Percentiles rank a stretch among this genome's conserved stretches.
These are phyloP conservation scores for Jamesozyma jinghongensis DNA, from an alignment of 805 yeast genomes.

Conservation along the genomic window DNA sequence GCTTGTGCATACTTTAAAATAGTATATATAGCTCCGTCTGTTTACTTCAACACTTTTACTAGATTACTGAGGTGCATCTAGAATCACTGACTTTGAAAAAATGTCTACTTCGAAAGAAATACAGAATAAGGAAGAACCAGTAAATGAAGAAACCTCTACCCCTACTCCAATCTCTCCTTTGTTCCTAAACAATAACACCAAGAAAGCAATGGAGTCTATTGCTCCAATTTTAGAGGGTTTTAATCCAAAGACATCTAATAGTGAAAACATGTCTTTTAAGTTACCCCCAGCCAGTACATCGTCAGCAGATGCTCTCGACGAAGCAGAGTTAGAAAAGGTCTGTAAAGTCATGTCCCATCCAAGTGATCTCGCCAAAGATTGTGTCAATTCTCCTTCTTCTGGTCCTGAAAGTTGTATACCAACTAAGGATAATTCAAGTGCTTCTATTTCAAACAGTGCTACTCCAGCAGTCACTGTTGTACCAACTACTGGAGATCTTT, in stretches of 20 bases:
- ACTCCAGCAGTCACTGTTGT: not conserved
- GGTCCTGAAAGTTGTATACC: not conserved
- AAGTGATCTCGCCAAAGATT: not conserved
- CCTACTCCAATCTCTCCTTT: not conserved
- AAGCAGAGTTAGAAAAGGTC: slow-evolving; percentile 19
- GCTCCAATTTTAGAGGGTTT: slow-evolving; percentile 72
- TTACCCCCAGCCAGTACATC: slow-evolving; percentile 28
- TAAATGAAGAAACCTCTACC: not conserved
- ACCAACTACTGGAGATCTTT: not conserved
- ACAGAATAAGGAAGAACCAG: not conserved
- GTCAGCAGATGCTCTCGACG: slow-evolving; percentile 13
- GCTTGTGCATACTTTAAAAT: too few species aligned
- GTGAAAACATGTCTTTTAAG: slow-evolving; percentile 34
- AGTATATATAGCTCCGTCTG: too few species aligned
- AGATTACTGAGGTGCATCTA: too few species aligned
- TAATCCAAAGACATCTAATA: slow-evolving; percentile 58
- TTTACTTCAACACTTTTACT: too few species aligned
- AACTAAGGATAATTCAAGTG: not conserved
- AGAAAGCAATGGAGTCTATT: slow-evolving; percentile 64
- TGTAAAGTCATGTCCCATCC: slow-evolving; percentile 16
- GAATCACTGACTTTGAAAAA: too few species aligned
- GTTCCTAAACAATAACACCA: slow-evolving; percentile 23
- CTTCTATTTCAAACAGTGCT: not conserved
- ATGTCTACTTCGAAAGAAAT: too few species aligned
- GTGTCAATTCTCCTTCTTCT: not conserved